phyloP scores from a whole-genome alignment of 2,329 filamentous ascomycete genomes.

The Neurospora crassa region DNA sequence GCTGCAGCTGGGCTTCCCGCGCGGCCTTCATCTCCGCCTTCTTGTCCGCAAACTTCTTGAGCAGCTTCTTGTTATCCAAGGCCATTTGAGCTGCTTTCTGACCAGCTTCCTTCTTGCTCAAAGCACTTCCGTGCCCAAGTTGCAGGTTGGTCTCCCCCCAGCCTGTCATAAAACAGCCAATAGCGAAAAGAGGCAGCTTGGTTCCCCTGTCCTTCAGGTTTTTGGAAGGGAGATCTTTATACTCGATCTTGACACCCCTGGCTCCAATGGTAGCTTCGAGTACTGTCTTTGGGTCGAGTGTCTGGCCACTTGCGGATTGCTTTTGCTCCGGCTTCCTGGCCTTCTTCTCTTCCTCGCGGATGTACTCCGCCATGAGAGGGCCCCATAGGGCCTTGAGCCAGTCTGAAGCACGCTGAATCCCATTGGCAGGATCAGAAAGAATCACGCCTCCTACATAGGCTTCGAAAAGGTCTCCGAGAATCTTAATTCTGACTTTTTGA shows the following conservation, averaged over 20 bases:
- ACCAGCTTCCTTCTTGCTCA: constrained; percentile 61
- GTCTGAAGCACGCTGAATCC: constrained; percentile 48
- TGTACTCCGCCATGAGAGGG: constrained; percentile 48
- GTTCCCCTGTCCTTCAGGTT: constrained; percentile 43
- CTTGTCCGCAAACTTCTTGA: constrained; percentile 38
- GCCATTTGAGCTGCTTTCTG: constrained; percentile 55
- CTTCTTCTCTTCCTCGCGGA: constrained; percentile 32
- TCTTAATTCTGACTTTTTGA: constrained; percentile 54
- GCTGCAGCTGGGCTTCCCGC: constrained; percentile 11
- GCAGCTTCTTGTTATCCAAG: constrained; percentile 56
- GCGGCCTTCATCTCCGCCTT: constrained; percentile 35
- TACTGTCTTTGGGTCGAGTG: constrained; percentile 36
- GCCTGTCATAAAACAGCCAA: constrained; percentile 57
- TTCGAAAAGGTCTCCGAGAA: constrained; percentile 81
- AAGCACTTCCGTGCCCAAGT: constrained; percentile 53
- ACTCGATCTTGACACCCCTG: constrained; percentile 50
- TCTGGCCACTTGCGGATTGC: constrained; percentile 7
- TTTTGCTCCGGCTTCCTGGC: constrained; percentile 14
- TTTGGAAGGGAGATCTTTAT: constrained; percentile 45
- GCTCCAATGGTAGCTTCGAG: constrained; percentile 43
- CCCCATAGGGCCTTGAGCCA: constrained; percentile 76
- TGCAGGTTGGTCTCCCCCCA: constrained; percentile 56
- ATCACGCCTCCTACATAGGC: constrained; percentile 78
- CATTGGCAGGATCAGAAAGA: constrained; percentile 53
- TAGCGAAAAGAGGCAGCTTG: constrained; percentile 48